phyloP scores from a whole-genome alignment of 352 stramenopile species.

The Lagenidium sp. region DNA sequence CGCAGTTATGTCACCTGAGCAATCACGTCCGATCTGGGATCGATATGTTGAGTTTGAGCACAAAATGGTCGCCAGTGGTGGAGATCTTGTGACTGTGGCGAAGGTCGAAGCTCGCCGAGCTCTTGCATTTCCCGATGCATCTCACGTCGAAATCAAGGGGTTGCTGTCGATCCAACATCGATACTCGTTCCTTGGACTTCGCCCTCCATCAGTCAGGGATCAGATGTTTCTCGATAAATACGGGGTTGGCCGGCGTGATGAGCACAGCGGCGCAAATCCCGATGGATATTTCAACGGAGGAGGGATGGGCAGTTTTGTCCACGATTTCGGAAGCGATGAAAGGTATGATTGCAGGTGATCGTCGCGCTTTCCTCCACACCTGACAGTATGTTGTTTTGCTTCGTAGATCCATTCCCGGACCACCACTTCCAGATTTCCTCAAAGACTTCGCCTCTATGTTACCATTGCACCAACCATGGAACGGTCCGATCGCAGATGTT shows the following conservation, averaged over 20 bases:
- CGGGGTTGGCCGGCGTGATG: conserved; percentile 18
- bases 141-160: conserved; percentile 76
- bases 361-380: too few species aligned
- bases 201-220: conserved; percentile 41
- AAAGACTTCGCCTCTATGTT: conserved; percentile 80
- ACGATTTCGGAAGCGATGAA: background rate
- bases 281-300: too few species aligned
- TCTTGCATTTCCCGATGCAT: conserved; percentile 63
- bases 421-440: conserved; percentile 75
- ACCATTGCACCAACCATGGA: conserved; percentile 75
- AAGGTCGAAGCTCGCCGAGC: conserved; percentile 77
- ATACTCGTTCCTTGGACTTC: conserved; percentile 76
- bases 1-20: conserved; percentile 72
- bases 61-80: conserved; percentile 77
- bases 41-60: conserved; percentile 84
- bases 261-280: background rate
- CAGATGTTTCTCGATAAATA: conserved; percentile 82
- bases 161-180: conserved; percentile 68
- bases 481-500: conserved; percentile 78
- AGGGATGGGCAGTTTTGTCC: background rate
- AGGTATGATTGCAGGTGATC: too few species aligned
- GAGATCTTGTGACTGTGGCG: conserved; percentile 72
- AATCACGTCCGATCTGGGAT: conserved; percentile 79
- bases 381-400: too few species aligned
- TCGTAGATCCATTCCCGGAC: conserved; percentile 54